phyloP scores from a whole-genome alignment of 257 asterid genomes.

The Paraleonurus japonicus region DNA sequence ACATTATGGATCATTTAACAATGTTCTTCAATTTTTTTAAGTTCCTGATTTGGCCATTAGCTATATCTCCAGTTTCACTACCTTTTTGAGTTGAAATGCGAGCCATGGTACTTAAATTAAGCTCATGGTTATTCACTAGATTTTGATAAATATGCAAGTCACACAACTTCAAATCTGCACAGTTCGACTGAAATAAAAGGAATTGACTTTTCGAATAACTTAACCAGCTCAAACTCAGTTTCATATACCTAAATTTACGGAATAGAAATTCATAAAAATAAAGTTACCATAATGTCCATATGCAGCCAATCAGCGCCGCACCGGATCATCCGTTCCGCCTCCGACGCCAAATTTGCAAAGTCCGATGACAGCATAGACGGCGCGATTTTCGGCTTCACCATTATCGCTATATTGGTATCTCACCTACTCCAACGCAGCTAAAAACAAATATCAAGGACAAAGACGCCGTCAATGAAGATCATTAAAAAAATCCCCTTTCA shows the following conservation, averaged over 20 bases:
- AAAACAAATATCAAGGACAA: neutral
- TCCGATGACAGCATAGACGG: conserved; percentile 97
- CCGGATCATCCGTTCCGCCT: conserved; percentile 72
- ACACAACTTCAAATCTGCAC: neutral
- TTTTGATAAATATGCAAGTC: neutral
- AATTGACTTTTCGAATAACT: neutral
- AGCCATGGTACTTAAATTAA: neutral
- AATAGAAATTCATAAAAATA: neutral
- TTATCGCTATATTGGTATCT: conserved; percentile 15
- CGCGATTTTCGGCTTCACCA: conserved; percentile 73
- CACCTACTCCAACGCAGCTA: conserved; percentile 7
- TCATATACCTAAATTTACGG: neutral
- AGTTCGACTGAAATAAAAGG: neutral
- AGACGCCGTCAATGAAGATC: neutral
- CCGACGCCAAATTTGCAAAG: conserved; percentile 88
- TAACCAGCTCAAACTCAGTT: neutral
- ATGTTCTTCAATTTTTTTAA: neutral
- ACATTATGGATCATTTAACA: neutral
- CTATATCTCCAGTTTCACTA: neutral
- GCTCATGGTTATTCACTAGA: neutral
- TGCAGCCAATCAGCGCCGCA: conserved; percentile 98
- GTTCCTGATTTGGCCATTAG: neutral
- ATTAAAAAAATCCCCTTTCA: neutral
- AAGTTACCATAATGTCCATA: conserved; percentile 92
- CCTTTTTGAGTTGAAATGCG: neutral